Base-by-base conservation (phyloP, 2,329 filamentous ascomycete genomes). In the Graphium sp. region DNA sequence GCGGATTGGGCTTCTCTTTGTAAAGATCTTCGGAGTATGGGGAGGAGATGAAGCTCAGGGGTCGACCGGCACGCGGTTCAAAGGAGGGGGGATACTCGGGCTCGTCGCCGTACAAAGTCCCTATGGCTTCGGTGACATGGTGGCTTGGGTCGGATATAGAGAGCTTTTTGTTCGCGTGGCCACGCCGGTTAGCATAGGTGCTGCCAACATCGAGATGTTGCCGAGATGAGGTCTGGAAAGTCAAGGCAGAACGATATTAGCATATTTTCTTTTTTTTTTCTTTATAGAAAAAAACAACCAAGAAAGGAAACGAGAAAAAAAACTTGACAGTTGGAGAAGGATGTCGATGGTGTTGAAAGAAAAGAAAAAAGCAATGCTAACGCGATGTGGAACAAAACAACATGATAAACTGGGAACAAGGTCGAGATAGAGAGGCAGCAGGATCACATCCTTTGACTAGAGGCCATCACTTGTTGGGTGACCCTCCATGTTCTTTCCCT, bases 81-180 rank as follows among this genome's bases (percentile, higher is more conserved):
- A 58, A 57, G 11, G 52, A 68, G 38, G 70, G 65, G 3, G 53
- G 68, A 40, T 68, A 64, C 42, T 81, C 69, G 39, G 74, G 70
- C 44, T 72, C 69, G 45, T 82, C 77, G 43, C 79, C 81, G 53
- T 94, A 93, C 53, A 92, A 69, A 42, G 84, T 84, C 29, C 82
- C 82, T 52, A 93, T 92, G 34, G 83, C 79, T 52, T 93, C 85
- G 32, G 84, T 93, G 48, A 93, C 82, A 67, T 93, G 85, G 55
- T 93, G 83, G 55, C 68, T 83, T 35, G 85, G 79, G 54, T 93
- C 84, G 50, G 80, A 89, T 49, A 92, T 72, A 32, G 67, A 73
- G 28, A 71, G 55, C 42, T 70, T 63, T n/a, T n/a, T 26, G 44
- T 53, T 65, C 34, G 51, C 52, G 49, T 71, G 66, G 39, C 66